Evolutionary conservation across 2,329 filamentous ascomycete genomes (phyloP), one percentile per base, ranked within the genome.

Genomic region (Raffaelea ambrosiae): DNA sequence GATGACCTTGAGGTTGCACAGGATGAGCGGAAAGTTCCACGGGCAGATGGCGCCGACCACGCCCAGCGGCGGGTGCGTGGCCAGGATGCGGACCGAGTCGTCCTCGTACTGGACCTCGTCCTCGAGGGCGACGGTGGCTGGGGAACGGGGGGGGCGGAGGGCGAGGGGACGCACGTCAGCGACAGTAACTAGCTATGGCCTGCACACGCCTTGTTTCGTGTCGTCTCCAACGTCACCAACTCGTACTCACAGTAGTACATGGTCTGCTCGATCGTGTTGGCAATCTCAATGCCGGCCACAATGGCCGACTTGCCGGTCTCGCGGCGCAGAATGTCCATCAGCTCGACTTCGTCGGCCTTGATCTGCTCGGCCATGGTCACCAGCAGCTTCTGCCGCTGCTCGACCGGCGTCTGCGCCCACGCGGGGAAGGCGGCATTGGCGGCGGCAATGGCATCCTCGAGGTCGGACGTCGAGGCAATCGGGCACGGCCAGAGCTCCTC

Each of bases 21-120:
- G 61, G 48, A 70, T 64, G 23, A 73, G 54, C 2, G 71, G 71
- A 54, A 72, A 81, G 58, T 82, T 82, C 78, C 79, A 82, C 1
- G 77, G 77, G 21, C 74, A 73, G 54, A 81, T 81, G 49, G 71
- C 78, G 13, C 66, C 74, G 2, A 70, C 65, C 4, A 75, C 66
- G 31, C 74, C 74, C 36, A 76, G 63, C 0, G 74, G 73, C 19
- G 61, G 59, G 54, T 70, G 69, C 3, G 65, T 69, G 3, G 64
- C 65, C 18, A 71, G 58, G 53, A 74, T 62, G 23, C 59, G 62
- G 40, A 64, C 54, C 13, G 61, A 64, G 13, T 68, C 66, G 44
- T 68, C 69, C 35, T 77, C 73, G 52, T 69, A 66, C 47, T 76
- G 60, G 49, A 73, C 54, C 39, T 72, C 68, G 47, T 72, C 69